Base-by-base conservation (phyloP, 2,329 filamentous ascomycete species). In the Emericellopsis atlantica region DNA sequence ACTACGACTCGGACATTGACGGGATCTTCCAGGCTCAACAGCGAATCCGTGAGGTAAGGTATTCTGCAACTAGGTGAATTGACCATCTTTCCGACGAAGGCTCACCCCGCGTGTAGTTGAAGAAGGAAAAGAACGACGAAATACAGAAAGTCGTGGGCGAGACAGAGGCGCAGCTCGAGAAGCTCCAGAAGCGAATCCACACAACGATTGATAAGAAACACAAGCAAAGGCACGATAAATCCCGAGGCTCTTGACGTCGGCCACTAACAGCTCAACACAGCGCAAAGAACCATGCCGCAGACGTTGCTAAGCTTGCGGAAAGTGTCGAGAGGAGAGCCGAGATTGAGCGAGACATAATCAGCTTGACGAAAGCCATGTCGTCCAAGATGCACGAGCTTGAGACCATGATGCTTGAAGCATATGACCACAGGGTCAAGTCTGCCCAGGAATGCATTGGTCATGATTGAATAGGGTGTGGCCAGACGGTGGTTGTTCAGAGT, bases 381-480 rank as follows among this genome's bases (percentile, higher is more conserved):
- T 36, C 24, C 21, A 10, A 26, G 26, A 40, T 40, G 36, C 10
- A 33, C 8, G 36, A 38, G 15, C 21, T 44, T 9, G 44, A 45
- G 32, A 39, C 29, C 15, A 35, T 45, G 32, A 43, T 45, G 21
- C 15, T 32, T 21, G 37, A 15, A 7, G 44, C 41, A 10, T 42
- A 43, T 37, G 23, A 33, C 12, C 41, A 42, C 2, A 37, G 44
- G 23, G 23, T 39, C 37, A 15, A 32, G 24, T 36, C 40, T 22
- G 37, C 26, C 12, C 4, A 29, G 12, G 26, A 29, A 29, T 29
- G 12, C 26, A 29, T 9, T 7, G 26, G 26, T 7, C 26, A 29
- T 9, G 26, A 6, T 29, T 29, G 26, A 29, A 29, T 29, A 29
- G 26, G 12, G 26, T 4, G 9, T 3, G 3, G 18, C 18, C 18